Evolutionary conservation across 2,329 filamentous ascomycete genomes (phyloP), one percentile per base, ranked within the genome.

Genomic region (Fragosphaeria purpurea): DNA sequence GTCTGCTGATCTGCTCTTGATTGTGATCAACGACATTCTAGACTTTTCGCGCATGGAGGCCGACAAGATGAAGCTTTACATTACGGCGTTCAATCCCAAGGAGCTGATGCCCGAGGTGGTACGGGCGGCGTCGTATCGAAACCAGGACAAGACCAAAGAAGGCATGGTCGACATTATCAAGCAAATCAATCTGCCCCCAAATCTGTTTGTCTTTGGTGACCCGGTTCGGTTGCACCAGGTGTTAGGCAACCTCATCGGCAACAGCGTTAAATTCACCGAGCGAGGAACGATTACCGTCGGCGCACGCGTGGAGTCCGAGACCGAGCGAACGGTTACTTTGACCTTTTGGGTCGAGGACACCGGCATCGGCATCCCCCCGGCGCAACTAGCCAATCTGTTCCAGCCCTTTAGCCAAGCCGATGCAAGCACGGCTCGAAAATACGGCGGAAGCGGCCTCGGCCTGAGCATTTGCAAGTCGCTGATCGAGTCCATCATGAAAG

Each of bases 31-130:
- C 62, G 91, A 97, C 62, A 95, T 96, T 48, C 73, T 96, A 5
- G 91, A 97, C 66, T 94, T 95, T 63, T 95, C 89, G 33, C 94
- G 95, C 66, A 88, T 93, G 70, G 88, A 95, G 64, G 88, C 86
- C 3, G 87, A 90, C 58, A 85, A 88, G 64, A 83, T 95, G 71
- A 88, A 93, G 63, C 77, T 90, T 1, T 87, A 87, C 62, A 76
- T 83, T 53, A 82, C 82, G 50, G 79, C 79, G 7, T 84, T 84
- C 66, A 83, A 82, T 56, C 79, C 81, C 0, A 75, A 79, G 57
- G 80, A 83, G 61, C 82, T 83, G 76, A 74, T 85, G 39, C 74
- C 77, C 4, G 81, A 84, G 60, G 80, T 84, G 9, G 79, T 85
- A 12, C 72, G 81, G 33, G 82, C 82, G 3, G 78, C 77, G 5